These are phyloP conservation scores for Sergeia podlipaevii DNA, from an alignment of 208 protist genomes.

Conservation along the genomic window DNA sequence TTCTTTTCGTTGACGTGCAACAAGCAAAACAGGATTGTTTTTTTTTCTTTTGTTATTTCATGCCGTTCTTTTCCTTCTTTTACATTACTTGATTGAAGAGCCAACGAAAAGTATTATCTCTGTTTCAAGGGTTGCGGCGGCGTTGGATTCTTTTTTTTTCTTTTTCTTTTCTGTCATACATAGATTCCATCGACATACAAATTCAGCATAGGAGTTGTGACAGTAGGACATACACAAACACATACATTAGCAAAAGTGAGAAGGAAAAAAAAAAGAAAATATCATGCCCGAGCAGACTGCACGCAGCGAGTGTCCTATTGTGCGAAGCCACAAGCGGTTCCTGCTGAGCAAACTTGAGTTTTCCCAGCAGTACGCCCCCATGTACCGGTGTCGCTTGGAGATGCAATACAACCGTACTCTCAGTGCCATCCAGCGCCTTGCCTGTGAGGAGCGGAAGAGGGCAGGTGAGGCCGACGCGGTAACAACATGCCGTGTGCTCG, in stretches of 20 bases:
- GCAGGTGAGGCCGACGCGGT: neutral
- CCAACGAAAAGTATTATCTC: no score
- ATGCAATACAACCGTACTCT: slow-evolving; percentile 38
- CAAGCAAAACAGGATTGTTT: neutral
- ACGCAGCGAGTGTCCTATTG: slow-evolving; percentile 54
- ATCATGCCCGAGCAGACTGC: slow-evolving; percentile 9
- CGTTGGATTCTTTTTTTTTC: no score
- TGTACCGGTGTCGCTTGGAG: slow-evolving; percentile 75
- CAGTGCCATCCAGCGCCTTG: slow-evolving; percentile 23
- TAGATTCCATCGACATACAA: slow-evolving; percentile 1
- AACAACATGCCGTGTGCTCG: slow-evolving; percentile 29
- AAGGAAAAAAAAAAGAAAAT: slow-evolving; percentile 1
- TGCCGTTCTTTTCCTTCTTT: slow-evolving; percentile 13
- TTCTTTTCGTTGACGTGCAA: neutral
- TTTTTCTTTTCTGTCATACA: neutral
- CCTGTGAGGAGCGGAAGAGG: slow-evolving; percentile 1
- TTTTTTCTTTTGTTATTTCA: slow-evolving; percentile 12
- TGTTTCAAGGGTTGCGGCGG: no score
- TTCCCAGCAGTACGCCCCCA: slow-evolving; percentile 79
- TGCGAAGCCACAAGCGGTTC: slow-evolving; percentile 76
- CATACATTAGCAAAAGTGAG: neutral
- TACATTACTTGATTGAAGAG: neutral
- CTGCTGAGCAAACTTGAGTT: slow-evolving; percentile 71
- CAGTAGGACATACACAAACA: neutral
- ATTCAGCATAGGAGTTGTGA: slow-evolving; percentile 1